Percentiles rank a stretch among this genome's conserved stretches.
Conservation (phyloP, 257 asterid genomes). For the Gardenia jasminoides region DNA sequence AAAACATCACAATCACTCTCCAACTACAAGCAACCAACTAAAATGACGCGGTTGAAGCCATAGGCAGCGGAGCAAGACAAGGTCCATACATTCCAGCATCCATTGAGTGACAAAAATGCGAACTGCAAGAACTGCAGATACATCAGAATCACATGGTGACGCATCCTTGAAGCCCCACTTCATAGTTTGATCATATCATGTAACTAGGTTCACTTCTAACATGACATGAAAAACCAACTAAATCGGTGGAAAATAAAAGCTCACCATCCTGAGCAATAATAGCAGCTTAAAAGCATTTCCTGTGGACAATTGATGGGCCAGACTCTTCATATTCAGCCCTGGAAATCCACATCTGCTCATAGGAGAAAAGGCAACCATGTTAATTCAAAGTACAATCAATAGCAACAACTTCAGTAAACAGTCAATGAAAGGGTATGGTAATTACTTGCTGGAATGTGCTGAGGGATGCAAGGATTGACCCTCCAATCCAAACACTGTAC, state of each 20-base stretch:
- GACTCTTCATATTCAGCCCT: conserved; percentile 50
- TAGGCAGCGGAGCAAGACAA: conserved; percentile 13
- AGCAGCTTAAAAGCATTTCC: conserved; percentile 49
- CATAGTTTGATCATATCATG: conserved; percentile 24
- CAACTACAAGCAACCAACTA: conserved; percentile 32
- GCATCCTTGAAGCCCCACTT: conserved; percentile 21
- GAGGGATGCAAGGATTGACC: conserved; percentile 52
- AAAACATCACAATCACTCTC: conserved; percentile 32
- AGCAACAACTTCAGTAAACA: background rate
- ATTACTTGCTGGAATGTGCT: conserved; percentile 53
- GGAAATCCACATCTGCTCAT: conserved; percentile 49
- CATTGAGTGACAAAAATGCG: conserved; percentile 21
- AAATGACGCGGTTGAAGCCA: conserved; percentile 21
- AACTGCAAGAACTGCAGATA: conserved; percentile 14
- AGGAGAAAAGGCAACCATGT: background rate
- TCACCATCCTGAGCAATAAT: conserved; percentile 20
- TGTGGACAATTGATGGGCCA: conserved; percentile 55
- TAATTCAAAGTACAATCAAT: background rate
- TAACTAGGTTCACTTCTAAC: conserved; percentile 19
- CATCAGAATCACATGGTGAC: conserved; percentile 14
- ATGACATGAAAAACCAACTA: conserved; percentile 22
- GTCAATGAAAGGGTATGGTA: background rate
- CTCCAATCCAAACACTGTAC: conserved; percentile 60
- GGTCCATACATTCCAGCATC: conserved; percentile 24
- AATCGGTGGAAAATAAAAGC: conserved; percentile 12